Evolutionary conservation across 352 stramenopile species (phyloP), one percentile per base, ranked within the genome.

Genomic region (Phytopythium ostracodes): DNA sequence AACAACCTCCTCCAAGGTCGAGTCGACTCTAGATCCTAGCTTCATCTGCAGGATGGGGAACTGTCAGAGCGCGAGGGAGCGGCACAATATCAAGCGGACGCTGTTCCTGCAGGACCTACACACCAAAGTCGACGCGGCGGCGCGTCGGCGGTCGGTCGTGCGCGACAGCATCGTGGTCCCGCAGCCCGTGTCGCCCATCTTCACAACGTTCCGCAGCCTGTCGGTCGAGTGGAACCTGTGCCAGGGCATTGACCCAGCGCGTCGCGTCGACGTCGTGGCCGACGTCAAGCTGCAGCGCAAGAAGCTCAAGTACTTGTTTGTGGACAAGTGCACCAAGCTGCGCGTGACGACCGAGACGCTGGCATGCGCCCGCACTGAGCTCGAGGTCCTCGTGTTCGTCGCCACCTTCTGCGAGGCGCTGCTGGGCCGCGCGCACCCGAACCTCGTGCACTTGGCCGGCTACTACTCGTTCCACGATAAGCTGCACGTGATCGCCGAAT

Each of bases 151-250:
- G 52, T 73, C 68, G 0, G 47, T 72, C 9, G 55, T 65, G 5
- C 67, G 67, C 4, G 25, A 64, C 8, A 78, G 52, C 56, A 46
- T 71, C 6, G 22, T 56, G 0, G 31, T 66, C 40, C 36, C 64
- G 38, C 56, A 52, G 12, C 42, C 63, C 2, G 72, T 85, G 6
- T 65, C 73, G 29, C 70, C 66, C 1, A 67, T 81, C 12, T 89
- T 89, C 53, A 84, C 68, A 17, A 73, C 58, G 4, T 66, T 84
- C 58, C 72, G 75, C n/a, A 67, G 68, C 10, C 66, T 89, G 38
- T 84, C 75, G n/a, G 66, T 82, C 9, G 74, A 87, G 55, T 88
- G 76, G 80, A 89, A 89, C 64, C 36, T 87, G 25, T 89, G 80
- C 54, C 66, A 78, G 27, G 80, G 73, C 40, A 72, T 84, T 58